These are phyloP conservation scores for Sordaria brevicollis DNA, from an alignment of 495 filamentous ascomycete species.

Conservation along the genomic window DNA sequence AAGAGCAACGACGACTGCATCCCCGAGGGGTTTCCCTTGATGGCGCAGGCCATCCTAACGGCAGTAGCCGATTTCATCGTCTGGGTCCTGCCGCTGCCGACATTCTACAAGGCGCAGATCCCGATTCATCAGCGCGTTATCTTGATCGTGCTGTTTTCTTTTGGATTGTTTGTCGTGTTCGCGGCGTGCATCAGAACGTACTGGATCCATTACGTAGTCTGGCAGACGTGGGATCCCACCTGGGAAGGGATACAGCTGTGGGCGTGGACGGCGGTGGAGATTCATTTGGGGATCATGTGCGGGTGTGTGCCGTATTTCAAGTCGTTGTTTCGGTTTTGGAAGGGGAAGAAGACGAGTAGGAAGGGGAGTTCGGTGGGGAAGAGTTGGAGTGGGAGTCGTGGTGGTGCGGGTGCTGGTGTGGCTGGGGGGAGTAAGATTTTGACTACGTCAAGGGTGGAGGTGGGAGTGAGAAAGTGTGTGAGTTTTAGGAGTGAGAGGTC, in stretches of 20 bases:
- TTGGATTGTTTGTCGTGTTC: constrained; percentile 16
- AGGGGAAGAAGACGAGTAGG: neutral
- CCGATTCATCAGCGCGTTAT: constrained; percentile 11
- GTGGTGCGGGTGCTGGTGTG: neutral
- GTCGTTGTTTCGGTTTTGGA: constrained; percentile 17
- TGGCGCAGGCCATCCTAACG: constrained; percentile 19
- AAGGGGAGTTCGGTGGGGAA: neutral
- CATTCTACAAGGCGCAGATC: constrained; percentile 20
- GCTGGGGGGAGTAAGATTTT: neutral
- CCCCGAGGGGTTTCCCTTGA: constrained; percentile 14
- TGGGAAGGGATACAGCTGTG: constrained; percentile 31
- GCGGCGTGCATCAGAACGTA: constrained; percentile 13
- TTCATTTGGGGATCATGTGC: constrained; percentile 29
- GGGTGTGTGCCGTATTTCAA: constrained; percentile 30
- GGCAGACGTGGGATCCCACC: constrained; percentile 22
- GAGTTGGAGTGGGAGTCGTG: too few relatives aligned
- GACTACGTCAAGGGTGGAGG: neutral
- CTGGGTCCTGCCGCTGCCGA: constrained; percentile 31
- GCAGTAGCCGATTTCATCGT: constrained; percentile 29
- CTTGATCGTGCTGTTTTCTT: constrained; percentile 16
- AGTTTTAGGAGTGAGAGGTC: neutral
- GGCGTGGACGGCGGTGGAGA: constrained; percentile 33
- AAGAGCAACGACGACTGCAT: constrained; percentile 8
- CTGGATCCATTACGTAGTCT: constrained; percentile 16
- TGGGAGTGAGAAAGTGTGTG: neutral